Conservation (phyloP, 2,329 filamentous ascomycete species). For the Pseudogymnoascus sp. region DNA sequence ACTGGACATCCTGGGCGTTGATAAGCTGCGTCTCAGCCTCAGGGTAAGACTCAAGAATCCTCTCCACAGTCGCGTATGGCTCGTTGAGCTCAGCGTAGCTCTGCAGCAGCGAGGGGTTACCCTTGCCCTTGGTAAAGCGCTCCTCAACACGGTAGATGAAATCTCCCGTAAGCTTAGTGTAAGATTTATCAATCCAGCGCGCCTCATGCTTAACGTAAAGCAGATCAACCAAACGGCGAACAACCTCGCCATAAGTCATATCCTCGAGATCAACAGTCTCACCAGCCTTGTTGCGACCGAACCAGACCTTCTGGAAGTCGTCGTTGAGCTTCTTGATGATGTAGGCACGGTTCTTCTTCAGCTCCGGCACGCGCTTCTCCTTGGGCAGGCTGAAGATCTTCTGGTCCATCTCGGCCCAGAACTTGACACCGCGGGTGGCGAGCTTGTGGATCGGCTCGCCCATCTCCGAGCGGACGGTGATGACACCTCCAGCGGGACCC, state of each 20-base stretch:
- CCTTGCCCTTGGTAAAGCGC: slow-evolving; percentile 71
- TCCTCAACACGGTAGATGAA: slow-evolving; percentile 97
- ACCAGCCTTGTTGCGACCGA: slow-evolving; percentile 75
- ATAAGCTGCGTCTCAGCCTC: slow-evolving; percentile 87
- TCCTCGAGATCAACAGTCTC: slow-evolving; percentile 83
- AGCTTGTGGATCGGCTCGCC: slow-evolving; percentile 99
- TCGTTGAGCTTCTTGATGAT: slow-evolving; percentile 95
- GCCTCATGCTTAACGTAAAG: slow-evolving; percentile 88
- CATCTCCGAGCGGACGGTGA: slow-evolving; percentile 98
- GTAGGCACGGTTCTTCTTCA: slow-evolving; percentile 82
- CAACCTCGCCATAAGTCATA: slow-evolving; percentile 89
- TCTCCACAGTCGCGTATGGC: slow-evolving; percentile 71
- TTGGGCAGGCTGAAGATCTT: slow-evolving; percentile 97
- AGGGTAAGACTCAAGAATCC: slow-evolving; percentile 75
- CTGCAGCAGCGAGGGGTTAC: slow-evolving; percentile 77
- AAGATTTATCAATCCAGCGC: slow-evolving; percentile 85
- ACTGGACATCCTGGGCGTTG: slow-evolving; percentile 95
- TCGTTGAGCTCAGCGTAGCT: slow-evolving; percentile 82
- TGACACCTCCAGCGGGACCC: slow-evolving; percentile 82
- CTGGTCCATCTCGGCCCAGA: slow-evolving; percentile 98
- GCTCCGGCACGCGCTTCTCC: slow-evolving; percentile 80
- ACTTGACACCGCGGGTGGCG: slow-evolving; percentile 87
- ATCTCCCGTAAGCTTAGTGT: slow-evolving; percentile 78
- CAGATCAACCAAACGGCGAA: slow-evolving; percentile 79
- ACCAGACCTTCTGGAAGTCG: slow-evolving; percentile 97